Evolutionary conservation across 2,329 filamentous ascomycete genomes (phyloP), one percentile per base, ranked within the genome.

Genomic region (Exophiala dermatitidis): DNA sequence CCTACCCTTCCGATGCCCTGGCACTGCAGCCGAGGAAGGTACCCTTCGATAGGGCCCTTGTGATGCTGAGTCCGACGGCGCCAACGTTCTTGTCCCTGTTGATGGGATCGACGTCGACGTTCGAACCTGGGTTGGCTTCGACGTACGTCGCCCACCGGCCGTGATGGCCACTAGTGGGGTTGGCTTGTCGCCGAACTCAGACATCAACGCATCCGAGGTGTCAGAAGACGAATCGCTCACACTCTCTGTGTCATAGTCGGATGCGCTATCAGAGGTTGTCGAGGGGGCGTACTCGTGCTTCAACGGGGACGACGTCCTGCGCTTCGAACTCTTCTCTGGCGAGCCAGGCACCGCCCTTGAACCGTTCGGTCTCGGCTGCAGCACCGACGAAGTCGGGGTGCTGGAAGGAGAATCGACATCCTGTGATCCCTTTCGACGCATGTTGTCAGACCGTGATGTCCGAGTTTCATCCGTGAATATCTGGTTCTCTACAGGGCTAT

Each of bases 261-360:
- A 77, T 5, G 77, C 77, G 4, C 81, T 81, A 40, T 81, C 79
- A 0, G 82, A 84, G 43, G 80, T 81, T 4, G 81, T 83, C 10
- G 93, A 97, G 9, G 91, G 91, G 58, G 90, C 85, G 64, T 96
- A 98, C 71, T 98, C 91, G 66, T 97, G 91, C 72, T 98, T 98
- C 46, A 98, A 75, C 0, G 93, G 93, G 1, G 93, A 98, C 0
- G 93, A 97, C 1, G 83, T 86, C 12, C 90, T 82, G 42, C 90
- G 82, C 68, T 62, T 73, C 83, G 64, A 65, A 74, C 65, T 48
- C 37, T 57, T 59, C 7, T 57, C 48, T 10, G 55, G 53, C 32
- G 50, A 50, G 12, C 48, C 47, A 26, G 46, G 46, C 29, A n/a
- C 46, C 7, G 43, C 40, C 26, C 48, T 53, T 7, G 46, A 43